These are phyloP conservation scores for Fusarium sp. DNA, from an alignment of 2,329 filamentous ascomycete genomes.

Conservation along the genomic window DNA sequence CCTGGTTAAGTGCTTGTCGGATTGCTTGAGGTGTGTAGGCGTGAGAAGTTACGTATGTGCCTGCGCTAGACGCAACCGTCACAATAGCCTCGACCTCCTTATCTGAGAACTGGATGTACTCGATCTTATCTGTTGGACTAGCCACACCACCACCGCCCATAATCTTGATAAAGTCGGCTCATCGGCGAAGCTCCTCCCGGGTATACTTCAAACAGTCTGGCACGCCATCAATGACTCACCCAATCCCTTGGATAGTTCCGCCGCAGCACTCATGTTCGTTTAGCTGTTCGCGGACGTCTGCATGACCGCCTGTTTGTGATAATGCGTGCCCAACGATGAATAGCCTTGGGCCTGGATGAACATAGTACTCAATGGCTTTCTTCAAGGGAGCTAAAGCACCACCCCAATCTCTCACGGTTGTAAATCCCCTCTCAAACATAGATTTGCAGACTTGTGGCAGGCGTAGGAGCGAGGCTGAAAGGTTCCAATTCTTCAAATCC, in stretches of 20 bases:
- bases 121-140: background rate
- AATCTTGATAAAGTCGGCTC: background rate
- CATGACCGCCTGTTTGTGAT: background rate
- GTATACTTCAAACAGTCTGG: background rate
- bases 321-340: background rate
- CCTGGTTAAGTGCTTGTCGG: background rate
- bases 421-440: background rate
- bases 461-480: background rate
- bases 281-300: background rate
- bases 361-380: background rate
- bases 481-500: background rate
- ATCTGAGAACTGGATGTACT: background rate
- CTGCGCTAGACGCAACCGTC: background rate
- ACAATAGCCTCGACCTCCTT: background rate
- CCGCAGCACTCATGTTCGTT: background rate
- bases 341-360: background rate
- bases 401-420: background rate
- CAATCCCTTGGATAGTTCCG: background rate
- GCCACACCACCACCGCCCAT: background rate
- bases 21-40: background rate
- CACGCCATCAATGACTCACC: background rate
- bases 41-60: background rate
- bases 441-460: background rate
- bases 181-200: background rate
- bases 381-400: background rate